phyloP scores from a whole-genome alignment of 768 basidiomycete species.

The Pholiota molesta region DNA sequence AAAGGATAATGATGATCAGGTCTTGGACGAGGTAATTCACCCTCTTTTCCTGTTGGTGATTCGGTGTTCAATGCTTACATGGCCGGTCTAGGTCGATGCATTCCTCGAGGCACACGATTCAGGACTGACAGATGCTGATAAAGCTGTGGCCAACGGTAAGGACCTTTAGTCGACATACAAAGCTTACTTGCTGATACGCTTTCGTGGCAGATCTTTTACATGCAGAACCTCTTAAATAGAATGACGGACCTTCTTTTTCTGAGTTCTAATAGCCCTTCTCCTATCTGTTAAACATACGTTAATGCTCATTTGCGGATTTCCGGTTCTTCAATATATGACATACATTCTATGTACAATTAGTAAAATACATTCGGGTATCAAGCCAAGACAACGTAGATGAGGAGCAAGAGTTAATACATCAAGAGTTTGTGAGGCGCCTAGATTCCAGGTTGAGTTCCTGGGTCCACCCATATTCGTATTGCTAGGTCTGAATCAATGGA shows the following conservation, averaged over 20 bases:
- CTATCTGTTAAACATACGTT: background rate
- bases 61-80: conserved; percentile 7
- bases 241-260: background rate
- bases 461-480: conserved; percentile 84
- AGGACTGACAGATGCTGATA: conserved; percentile 78
- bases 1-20: conserved; percentile 60
- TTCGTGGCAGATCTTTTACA: conserved; percentile 53
- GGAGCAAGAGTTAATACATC: background rate
- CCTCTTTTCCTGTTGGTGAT: conserved; percentile 4
- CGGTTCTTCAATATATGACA: conserved; percentile 7
- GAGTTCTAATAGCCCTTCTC: background rate
- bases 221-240: conserved; percentile 60
- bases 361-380: conserved; percentile 22
- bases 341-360: conserved; percentile 25
- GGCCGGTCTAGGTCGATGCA: conserved; percentile 70
- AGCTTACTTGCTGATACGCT: conserved; percentile 4
- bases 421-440: background rate
- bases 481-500: conserved; percentile 83
- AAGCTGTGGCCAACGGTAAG: conserved; percentile 75
- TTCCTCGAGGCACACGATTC: conserved; percentile 95
- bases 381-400: conserved; percentile 7
- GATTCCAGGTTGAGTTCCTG: conserved; percentile 29
- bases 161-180: conserved; percentile 8
- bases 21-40: conserved; percentile 82
- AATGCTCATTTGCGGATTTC: background rate